These are phyloP conservation scores for Hibiscus mutabilis DNA, from an alignment of 345 rosid genomes.

Conservation along the genomic window DNA sequence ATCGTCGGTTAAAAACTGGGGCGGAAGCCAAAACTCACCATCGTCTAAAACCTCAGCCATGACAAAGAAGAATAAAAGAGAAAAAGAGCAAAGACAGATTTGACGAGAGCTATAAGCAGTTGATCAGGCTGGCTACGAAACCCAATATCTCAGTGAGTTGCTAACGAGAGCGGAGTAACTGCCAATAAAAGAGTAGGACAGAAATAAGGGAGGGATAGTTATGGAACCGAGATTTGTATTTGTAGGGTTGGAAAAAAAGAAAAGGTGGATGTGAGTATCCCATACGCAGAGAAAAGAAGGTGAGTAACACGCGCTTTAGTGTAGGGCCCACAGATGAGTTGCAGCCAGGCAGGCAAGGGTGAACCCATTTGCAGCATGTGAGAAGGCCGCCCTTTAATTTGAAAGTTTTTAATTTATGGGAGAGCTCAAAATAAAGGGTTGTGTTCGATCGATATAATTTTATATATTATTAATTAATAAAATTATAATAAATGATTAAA, in stretches of 20 bases:
- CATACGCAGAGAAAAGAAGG: neutral
- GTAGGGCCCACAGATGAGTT: slow-evolving; percentile 26
- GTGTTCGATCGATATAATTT: no score
- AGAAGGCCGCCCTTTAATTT: neutral
- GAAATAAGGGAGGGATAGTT: neutral
- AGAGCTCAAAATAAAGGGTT: neutral
- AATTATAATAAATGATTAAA: no score
- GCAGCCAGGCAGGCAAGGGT: slow-evolving; percentile 31
- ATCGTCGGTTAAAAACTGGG: slow-evolving; percentile 67
- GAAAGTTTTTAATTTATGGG: neutral
- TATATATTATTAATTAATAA: no score
- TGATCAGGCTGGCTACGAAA: slow-evolving; percentile 13
- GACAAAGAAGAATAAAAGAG: neutral
- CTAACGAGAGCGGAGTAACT: slow-evolving; percentile 20
- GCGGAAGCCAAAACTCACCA: slow-evolving; percentile 75
- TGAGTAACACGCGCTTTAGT: neutral
- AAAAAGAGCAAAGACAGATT: neutral
- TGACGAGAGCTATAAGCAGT: neutral
- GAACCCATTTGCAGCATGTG: slow-evolving; percentile 29
- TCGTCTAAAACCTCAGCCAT: slow-evolving; percentile 63
- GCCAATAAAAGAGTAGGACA: slow-evolving; percentile 20
- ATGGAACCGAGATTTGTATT: neutral
- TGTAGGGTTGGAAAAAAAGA: neutral
- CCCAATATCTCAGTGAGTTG: neutral
- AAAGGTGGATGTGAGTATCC: neutral